Base-by-base conservation (phyloP, 225 moss, liverwort and hornwort species). In the Rhytidiadelphus loreus region DNA sequence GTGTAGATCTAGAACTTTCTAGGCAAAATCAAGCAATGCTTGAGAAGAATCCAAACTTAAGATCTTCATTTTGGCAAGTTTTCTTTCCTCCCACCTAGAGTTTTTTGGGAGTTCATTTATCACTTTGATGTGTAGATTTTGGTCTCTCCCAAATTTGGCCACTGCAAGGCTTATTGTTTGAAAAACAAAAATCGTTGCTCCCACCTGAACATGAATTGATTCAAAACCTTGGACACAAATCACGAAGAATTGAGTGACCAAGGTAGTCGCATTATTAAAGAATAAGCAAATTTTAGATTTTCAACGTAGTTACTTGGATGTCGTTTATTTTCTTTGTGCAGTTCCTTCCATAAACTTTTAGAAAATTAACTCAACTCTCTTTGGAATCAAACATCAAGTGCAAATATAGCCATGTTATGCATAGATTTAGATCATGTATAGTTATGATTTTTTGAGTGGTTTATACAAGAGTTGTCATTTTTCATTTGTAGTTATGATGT, bases 121-220 rank as follows among this genome's bases (percentile, higher is more conserved):
- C 0, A 0, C 18, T 46, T 1, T 16, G 0, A 44, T 0, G 1
- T 44, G 17, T 0, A 10, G 0, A 44, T 29, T 28, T 44, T 17
- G 8, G 25, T 4, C 25, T 70, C 41, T 8, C 3, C 8, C 1
- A 4, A 50, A 12, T 41, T 41, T 14, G 0, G 9, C 28, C 16
- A 44, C 16, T 0, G 2, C 12, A 29, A 44, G 28, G 10, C 5
- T 44, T 3, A 28, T 0, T 72, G 0, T 44, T 44, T 0, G 6
- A 8, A 1, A 12, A 68, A n/a, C 13, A 9, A 43, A n/a, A 12
- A 11, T 6, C 1, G 4, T 72, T 46, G 6, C 0, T 46, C 0
- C 18, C 19, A 18, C 0, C 2, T 1, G 4, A 43, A 18, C 0
- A 17, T 6, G 3, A 30, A 29, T 18, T 30, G 11, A 46, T 73